Base-by-base conservation (phyloP, 2,329 filamentous ascomycete species). In the Sphaerulina populicola region DNA sequence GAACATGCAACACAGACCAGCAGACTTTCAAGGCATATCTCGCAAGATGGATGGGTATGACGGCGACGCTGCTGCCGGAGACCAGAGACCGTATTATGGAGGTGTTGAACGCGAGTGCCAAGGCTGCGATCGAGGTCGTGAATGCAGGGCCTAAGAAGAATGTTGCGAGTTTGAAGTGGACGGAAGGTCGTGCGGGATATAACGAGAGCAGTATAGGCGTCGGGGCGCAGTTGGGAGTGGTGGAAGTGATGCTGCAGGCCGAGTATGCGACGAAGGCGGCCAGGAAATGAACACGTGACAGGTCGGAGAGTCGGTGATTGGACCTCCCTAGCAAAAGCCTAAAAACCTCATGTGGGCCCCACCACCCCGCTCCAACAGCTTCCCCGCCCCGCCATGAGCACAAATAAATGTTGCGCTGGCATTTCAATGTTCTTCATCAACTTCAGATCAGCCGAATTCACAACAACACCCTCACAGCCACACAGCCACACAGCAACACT, bases 11-110 rank as follows among this genome's bases (percentile, higher is more conserved):
- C 60, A 61, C 64, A 23, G 72, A 75, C 53, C 71, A 74, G 54
- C 66, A 66, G 15, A 71, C 68, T 39, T 69, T 68, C 61, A 68
- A 69, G 62, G 71, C 71, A n/a, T 73, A 72, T 54, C 64, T 74
- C 7, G 62, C 69, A 3, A 70, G 72, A 52, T 74, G 71, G 69
- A 68, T 77, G 68, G 79, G 77, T 11, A 71, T 47, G 44, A 53
- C 52, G 1, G 40, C 44, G 14, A 37, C 10, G 1, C 15, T 51
- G 15, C 31, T 52, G 4, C 53, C 52, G 12, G 38, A 29, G 3
- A 52, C 50, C 1, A 29, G 29, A 9, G 52, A 42, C 2, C 44
- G 43, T 21, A 51, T 53, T 38, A 44, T 47, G n/a, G 39, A 43
- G 12, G 44, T 58, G 2, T 31, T 62, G 29, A 43, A 51, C 21